phyloP scores from a whole-genome alignment of 805 yeast species.

The Ascoidea tarda region DNA sequence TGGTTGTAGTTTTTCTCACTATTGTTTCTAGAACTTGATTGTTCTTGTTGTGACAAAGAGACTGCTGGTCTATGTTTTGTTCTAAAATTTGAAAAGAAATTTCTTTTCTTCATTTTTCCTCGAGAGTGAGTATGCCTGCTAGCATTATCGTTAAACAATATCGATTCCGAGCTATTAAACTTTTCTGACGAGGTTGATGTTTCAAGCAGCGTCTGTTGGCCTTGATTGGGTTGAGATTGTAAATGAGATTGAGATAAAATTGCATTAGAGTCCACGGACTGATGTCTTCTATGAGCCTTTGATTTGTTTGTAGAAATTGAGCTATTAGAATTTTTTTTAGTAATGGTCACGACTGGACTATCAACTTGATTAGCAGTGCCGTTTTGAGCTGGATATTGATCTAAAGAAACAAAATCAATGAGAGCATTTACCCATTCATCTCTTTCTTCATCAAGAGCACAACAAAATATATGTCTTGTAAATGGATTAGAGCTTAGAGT shows the following conservation, averaged over 20 bases:
- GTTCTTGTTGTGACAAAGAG: not conserved
- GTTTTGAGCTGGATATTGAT: not conserved
- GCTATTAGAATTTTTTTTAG: not conserved
- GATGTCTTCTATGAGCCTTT: not conserved
- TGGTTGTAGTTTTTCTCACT: constrained; percentile 1
- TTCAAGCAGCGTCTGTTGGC: too few species aligned
- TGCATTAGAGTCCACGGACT: not conserved
- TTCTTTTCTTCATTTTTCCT: not conserved
- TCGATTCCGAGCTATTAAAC: not conserved
- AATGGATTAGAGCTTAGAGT: constrained; percentile 11
- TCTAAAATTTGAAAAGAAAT: not conserved
- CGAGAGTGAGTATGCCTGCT: not conserved
- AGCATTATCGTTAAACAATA: not conserved
- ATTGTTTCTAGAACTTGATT: not conserved
- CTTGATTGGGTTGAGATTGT: not conserved
- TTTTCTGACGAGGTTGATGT: not conserved
- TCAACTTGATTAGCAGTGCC: constrained; percentile 3
- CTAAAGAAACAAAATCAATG: constrained; percentile 16
- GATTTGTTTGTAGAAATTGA: not conserved
- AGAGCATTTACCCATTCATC: constrained; percentile 53
- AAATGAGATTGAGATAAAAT: constrained; percentile 1
- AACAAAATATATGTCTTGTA: constrained; percentile 55
- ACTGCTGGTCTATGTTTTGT: not conserved
- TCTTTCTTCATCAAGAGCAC: constrained; percentile 66
- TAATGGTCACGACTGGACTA: not conserved